These are phyloP conservation scores for Lagenidium giganteum DNA, from an alignment of 352 stramenopile genomes.

Conservation along the genomic window DNA sequence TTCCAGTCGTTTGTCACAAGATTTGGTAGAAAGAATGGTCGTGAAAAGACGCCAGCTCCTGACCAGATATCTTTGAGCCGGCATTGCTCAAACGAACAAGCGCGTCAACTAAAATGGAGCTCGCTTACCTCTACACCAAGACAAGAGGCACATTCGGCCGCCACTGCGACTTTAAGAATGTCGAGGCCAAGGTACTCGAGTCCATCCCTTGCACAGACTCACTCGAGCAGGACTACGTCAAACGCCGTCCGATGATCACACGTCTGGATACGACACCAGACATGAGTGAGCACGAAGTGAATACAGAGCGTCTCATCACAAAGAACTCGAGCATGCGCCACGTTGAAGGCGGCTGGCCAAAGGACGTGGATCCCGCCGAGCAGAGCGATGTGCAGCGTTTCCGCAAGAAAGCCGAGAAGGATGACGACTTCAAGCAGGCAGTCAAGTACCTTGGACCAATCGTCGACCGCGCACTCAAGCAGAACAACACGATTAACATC, in stretches of 20 bases:
- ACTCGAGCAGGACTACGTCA: constrained; percentile 88
- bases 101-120: constrained; percentile 49
- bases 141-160: constrained; percentile 91
- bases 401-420: constrained; percentile 97
- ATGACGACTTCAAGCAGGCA: constrained; percentile 94
- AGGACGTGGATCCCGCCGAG: constrained; percentile 96
- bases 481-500: constrained; percentile 99
- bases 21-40: not conserved
- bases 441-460: constrained; percentile 92
- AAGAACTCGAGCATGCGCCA: constrained; percentile 94
- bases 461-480: constrained; percentile 92
- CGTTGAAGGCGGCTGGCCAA: constrained; percentile 95
- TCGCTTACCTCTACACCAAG: constrained; percentile 90
- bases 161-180: constrained; percentile 88
- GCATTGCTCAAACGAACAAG: not conserved
- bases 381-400: constrained; percentile 95
- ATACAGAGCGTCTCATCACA: constrained; percentile 91
- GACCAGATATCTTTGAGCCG: not conserved
- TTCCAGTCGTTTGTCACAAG: no score
- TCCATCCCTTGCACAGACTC: constrained; percentile 80
- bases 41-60: constrained; percentile 9
- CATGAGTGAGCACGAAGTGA: constrained; percentile 91
- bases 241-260: constrained; percentile 81
- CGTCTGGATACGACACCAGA: constrained; percentile 88
- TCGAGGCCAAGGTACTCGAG: constrained; percentile 88